Evolutionary conservation across 305 asterid species (phyloP), one percentile per base, ranked within the genome.

Genomic region (Fraxinus xanthoxyloides): DNA sequence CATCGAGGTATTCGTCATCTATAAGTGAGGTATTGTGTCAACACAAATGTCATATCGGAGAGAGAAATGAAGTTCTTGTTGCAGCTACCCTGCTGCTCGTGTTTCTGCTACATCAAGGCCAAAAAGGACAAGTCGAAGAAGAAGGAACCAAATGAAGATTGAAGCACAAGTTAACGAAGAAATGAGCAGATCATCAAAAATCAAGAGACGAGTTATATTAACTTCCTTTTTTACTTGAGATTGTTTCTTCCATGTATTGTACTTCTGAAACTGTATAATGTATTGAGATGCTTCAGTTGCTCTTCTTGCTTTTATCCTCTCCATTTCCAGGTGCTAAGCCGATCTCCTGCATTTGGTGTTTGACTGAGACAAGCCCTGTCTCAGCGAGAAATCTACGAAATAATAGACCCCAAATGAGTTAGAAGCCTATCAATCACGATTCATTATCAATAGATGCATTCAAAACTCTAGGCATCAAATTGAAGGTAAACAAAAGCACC

Each of bases 301-400:
- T 82, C 84, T 91, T 93, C 82, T 83, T 88, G 89, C 77, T 88
- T 70, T 35, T 69, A 21, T 88, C 87, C 74, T 67, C 85, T 19
- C 32, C 81, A 61, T 74, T 87, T 90, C 85, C 87, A 19, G 84
- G 84, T 79, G 85, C 88, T 82, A 95, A 89, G 21, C 94, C 94
- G 59, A 89, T 84, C 85, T 91, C 94, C 80, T 87, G 84, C 91
- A 88, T 90, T 85, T 91, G 97, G 73, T 90, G 88, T 84, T 94
- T 92, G 12, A 94, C 93, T 2, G 97, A 89, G 81, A 92, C 97
- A 48, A 94, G 89, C 51, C 97, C 97, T 0, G 95, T 94, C 85
- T 94, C 93, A 31, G 91, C 91, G 32, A 92, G 97, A 87, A 92
- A 94, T 82, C 97, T 92, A 86, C 85, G 72, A 12, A 79, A 69